Base-by-base conservation (phyloP, 2,329 filamentous ascomycete species). In the Stagonosporopsis vannaccii region DNA sequence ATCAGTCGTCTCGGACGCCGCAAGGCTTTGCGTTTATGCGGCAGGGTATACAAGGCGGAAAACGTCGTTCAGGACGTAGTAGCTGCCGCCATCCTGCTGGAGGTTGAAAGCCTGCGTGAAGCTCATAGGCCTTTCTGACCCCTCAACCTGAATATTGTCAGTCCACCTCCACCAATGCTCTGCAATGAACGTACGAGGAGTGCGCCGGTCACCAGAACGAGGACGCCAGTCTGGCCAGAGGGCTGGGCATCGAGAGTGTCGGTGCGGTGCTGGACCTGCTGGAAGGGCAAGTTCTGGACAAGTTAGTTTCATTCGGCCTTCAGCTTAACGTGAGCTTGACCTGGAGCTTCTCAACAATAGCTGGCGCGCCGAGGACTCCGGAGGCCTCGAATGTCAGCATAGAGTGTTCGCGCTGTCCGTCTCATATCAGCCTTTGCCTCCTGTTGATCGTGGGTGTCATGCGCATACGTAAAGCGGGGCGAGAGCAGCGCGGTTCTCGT, bases 81-180 rank as follows among this genome's bases (percentile, higher is more conserved):
- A 87, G 68, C 87, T 89, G 46, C 71, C 65, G 51, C 92, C 89
- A 53, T 93, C 90, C 59, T 87, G 88, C 64, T 87, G 78, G 61
- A 98, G 88, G 78, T 96, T 90, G 85, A 98, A 98, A 53, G 85
- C 81, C 81, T 98, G 93, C 53, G 88, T 88, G 81, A 93, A 99
- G 84, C 86, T 92, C 89, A 97, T 95, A 40, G 92, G 91, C 71
- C 87, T 87, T 76, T 90, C 83, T 79, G 92, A 87, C 67, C 93
- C 92, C 63, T 97, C 92, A 69, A 96, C 88, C 54, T 96, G 63
- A 6, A 22, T 48, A 12, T 22, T 32, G 58, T 73, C 39, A 73
- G 59, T 26, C 33, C 4, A 4, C 19, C 25, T 17, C 15, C 7
- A 12, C 9, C 33, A 13, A 22, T 23, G 2, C 9, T 55, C 11